Base-by-base conservation (phyloP, 371 early-diverging fungal species). In the Mucor saturninus region DNA sequence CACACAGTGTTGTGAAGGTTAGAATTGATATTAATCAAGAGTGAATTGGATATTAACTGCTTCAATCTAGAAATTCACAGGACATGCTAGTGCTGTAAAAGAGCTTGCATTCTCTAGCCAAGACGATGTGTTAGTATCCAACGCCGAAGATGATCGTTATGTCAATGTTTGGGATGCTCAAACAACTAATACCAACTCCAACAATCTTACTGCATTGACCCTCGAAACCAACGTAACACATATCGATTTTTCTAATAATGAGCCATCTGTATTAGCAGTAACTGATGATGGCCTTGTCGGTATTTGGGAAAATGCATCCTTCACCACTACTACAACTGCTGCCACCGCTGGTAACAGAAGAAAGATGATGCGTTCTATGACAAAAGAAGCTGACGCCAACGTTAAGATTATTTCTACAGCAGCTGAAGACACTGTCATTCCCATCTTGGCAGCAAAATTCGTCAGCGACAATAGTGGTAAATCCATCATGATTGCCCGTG, bases 121-220 rank as follows among this genome's bases (percentile, higher is more conserved):
- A 56, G 88, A 85, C 48, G 81, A 80, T 67, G 67, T 83, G 6
- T 75, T 83, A 55, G 80, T 89, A 11, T 89, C 93, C 2, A 79
- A 81, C 35, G 92, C 93, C 2, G 84, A 85, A 57, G 84, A 91
- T 57, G 94, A 94, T 73, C 85, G 92, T 5, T 89, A 87, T 65
- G 76, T 93, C 30, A 86, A 89, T 67, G 86, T 92, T 11, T 94
- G 92, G 93, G 87, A 89, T 56, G 83, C 83, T 48, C 79, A 80
- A n/a, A 62, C 72, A 11, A 77, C 76, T 3, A 81, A 77, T 56
- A 73, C 77, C 48, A 80, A 83, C 54, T 78, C 80, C 15, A 83
- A 77, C 46, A 81, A 80, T 50, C 66, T 83, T 40, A 78, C 85
- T 61, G 83, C 81, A 9, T 73, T 90, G 59, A 86, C 90, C 4